These are phyloP conservation scores for Calonectria crousiana DNA, from an alignment of 2,329 filamentous ascomycete genomes.

Conservation along the genomic window DNA sequence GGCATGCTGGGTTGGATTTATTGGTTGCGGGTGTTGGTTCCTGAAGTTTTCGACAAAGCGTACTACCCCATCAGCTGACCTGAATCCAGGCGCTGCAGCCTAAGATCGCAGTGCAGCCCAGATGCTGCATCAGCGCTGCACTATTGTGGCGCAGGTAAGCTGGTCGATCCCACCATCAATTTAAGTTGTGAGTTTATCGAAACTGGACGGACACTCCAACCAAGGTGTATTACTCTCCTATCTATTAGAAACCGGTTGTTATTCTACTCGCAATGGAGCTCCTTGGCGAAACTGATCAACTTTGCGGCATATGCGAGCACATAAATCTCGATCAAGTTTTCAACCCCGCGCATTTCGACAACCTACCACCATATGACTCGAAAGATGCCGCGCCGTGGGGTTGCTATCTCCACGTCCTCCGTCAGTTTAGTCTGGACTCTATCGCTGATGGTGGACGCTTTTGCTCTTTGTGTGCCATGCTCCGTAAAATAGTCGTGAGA, in stretches of 20 bases:
- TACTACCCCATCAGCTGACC: background rate
- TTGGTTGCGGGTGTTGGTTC: background rate
- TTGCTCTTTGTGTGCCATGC: background rate
- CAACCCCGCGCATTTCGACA: background rate
- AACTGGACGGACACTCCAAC: background rate
- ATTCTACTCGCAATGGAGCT: background rate
- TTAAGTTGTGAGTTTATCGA: background rate
- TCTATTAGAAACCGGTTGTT: background rate
- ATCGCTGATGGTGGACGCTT: background rate
- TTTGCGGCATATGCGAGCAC: background rate
- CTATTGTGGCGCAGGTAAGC: too few species aligned
- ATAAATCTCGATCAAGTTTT: background rate
- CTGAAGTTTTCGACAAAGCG: background rate
- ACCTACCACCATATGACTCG: background rate
- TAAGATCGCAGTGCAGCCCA: background rate
- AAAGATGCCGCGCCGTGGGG: background rate
- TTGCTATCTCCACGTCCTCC: background rate
- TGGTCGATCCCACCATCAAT: background rate
- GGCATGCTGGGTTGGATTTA: background rate
- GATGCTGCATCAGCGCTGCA: too few species aligned
- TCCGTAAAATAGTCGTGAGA: background rate
- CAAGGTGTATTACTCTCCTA: background rate
- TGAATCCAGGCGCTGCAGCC: background rate
- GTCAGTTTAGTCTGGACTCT: background rate
- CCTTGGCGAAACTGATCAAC: background rate